Percentiles rank a stretch among this genome's conserved stretches.
Conservation (phyloP, 768 basidiomycete genomes). For the Tylopilus vinaceipallidus region DNA sequence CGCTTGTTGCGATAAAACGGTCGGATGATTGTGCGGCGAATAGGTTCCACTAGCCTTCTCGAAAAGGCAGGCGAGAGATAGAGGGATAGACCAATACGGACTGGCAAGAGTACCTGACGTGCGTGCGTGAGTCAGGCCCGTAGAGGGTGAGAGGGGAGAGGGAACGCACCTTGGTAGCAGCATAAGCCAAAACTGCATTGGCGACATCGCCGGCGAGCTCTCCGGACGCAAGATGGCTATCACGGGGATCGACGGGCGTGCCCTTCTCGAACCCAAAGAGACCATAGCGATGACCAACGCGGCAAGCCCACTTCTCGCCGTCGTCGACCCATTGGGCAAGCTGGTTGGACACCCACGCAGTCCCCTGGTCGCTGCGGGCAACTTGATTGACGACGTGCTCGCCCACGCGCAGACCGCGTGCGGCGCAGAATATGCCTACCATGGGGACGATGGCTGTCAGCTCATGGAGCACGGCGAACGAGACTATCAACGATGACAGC, state of each 20-base stretch:
- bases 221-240: constrained; percentile 24
- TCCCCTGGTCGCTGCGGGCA: constrained; percentile 11
- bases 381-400: constrained; percentile 54
- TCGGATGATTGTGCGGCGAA: constrained; percentile 35
- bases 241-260: constrained; percentile 1
- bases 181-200: constrained; percentile 82
- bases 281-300: constrained; percentile 76
- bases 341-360: constrained; percentile 43
- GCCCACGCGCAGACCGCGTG: constrained; percentile 67
- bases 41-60: constrained; percentile 60
- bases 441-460: constrained; percentile 78
- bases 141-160: not conserved
- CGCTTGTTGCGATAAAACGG: constrained; percentile 14
- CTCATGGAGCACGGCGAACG: constrained; percentile 85
- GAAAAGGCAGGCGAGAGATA: constrained; percentile 76
- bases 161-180: constrained; percentile 63
- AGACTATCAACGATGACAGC: constrained; percentile 69
- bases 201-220: constrained; percentile 73
- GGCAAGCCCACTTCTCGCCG: constrained; percentile 67
- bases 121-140: not conserved
- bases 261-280: constrained; percentile 74
- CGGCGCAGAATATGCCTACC: constrained; percentile 67
- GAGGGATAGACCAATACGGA: constrained; percentile 68
- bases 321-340: constrained; percentile 69
- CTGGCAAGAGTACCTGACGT: constrained; percentile 65